These are phyloP conservation scores for Thielaviopsis ethacetica DNA, from an alignment of 2,329 filamentous ascomycete genomes.

Conservation along the genomic window DNA sequence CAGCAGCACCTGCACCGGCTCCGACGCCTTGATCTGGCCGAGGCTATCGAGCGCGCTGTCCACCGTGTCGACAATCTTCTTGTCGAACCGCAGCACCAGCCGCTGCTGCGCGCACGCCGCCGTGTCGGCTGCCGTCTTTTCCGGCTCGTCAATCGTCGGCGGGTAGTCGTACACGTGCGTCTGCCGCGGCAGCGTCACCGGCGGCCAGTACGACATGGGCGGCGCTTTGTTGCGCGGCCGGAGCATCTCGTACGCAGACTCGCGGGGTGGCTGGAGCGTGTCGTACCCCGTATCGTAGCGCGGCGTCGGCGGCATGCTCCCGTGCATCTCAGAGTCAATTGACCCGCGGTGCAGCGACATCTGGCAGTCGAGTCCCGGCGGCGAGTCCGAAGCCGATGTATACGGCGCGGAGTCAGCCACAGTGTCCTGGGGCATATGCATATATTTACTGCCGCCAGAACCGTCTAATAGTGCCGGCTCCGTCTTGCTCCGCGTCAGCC, in stretches of 20 bases:
- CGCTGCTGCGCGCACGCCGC: too few species aligned
- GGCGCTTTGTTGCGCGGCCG: background rate
- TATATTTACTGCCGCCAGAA: background rate
- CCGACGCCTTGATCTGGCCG: conserved; percentile 37
- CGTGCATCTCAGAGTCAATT: background rate
- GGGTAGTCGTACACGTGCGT: background rate
- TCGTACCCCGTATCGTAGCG: background rate
- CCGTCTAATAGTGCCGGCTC: too few species aligned
- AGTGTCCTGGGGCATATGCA: background rate
- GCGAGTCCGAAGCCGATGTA: background rate
- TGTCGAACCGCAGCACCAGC: background rate
- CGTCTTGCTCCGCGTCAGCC: conserved; percentile 26
- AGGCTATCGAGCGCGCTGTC: conserved; percentile 39
- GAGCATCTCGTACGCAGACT: too few species aligned
- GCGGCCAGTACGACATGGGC: background rate
- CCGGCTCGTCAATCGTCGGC: background rate
- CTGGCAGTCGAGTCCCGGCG: background rate
- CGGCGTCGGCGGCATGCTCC: background rate
- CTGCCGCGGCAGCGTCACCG: background rate
- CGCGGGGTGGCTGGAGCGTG: too few species aligned
- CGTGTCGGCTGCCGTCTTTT: background rate
- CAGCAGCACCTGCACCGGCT: conserved; percentile 42
- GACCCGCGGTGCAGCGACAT: background rate
- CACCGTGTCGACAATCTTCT: conserved; percentile 33
- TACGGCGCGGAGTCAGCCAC: background rate